Conservation (phyloP, 768 basidiomycete genomes). For the Amanita inopinata region DNA sequence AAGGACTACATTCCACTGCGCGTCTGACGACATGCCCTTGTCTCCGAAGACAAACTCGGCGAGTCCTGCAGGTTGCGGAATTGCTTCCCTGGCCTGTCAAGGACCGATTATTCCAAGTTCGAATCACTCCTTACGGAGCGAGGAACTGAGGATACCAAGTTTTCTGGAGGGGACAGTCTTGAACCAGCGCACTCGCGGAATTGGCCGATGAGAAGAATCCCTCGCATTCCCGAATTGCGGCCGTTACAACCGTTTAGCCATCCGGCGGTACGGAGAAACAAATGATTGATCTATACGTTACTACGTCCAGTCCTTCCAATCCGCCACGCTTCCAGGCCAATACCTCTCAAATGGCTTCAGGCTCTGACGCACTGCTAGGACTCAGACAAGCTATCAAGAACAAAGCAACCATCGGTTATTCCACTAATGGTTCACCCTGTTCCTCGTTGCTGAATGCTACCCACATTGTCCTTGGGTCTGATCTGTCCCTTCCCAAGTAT, state of each 20-base stretch:
- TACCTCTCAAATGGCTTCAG: slow-evolving; percentile 19
- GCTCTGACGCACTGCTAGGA: slow-evolving; percentile 41
- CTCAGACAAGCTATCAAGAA: slow-evolving; percentile 57
- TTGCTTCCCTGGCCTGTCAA: slow-evolving; percentile 87
- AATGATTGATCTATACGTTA: no score
- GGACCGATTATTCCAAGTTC: slow-evolving; percentile 78
- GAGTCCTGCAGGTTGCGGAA: slow-evolving; percentile 81
- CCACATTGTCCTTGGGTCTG: slow-evolving; percentile 49
- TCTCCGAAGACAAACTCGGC: slow-evolving; percentile 94
- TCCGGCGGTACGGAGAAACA: slow-evolving; percentile 17
- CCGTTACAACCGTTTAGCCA: slow-evolving; percentile 77
- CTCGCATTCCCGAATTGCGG: slow-evolving; percentile 75
- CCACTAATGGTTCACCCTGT: slow-evolving; percentile 30
- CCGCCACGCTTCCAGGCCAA: background rate
- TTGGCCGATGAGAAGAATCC: slow-evolving; percentile 51
- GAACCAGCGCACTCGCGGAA: slow-evolving; percentile 80
- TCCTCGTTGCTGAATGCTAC: slow-evolving; percentile 47
- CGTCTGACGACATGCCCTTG: slow-evolving; percentile 79
- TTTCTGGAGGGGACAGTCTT: slow-evolving; percentile 92
- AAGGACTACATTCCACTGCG: slow-evolving; percentile 66
- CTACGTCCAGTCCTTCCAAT: no score
- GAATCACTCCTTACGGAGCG: slow-evolving; percentile 50
- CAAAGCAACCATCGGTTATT: slow-evolving; percentile 40
- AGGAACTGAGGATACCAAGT: slow-evolving; percentile 76
- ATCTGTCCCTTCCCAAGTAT: slow-evolving; percentile 55